These are phyloP conservation scores for Deuterostichococcus epilithicus DNA, from an alignment of 139 green algal genomes.

Conservation along the genomic window DNA sequence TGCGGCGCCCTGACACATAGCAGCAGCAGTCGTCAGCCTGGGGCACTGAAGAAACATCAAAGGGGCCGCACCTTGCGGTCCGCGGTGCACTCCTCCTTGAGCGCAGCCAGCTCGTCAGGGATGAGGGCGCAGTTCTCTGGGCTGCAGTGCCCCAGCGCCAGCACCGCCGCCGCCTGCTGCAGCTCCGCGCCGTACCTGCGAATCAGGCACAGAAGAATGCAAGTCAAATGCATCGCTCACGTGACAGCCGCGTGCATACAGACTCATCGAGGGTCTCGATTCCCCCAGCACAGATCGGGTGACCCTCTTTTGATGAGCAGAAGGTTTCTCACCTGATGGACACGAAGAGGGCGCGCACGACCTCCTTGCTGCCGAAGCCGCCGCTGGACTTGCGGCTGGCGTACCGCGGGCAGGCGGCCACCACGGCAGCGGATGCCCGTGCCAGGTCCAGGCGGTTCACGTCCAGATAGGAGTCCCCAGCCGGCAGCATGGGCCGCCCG, in stretches of 20 bases:
- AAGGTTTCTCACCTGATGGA: constrained; percentile 9
- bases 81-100: constrained; percentile 51
- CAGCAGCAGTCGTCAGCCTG: too few relatives aligned
- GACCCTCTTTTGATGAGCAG: too few relatives aligned
- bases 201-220: neutral
- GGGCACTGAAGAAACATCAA: too few relatives aligned
- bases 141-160: constrained; percentile 66
- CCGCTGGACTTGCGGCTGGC: constrained; percentile 2
- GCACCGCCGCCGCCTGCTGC: constrained; percentile 32
- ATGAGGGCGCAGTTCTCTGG: constrained; percentile 45
- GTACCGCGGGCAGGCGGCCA: constrained; percentile 32
- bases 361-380: constrained; percentile 26
- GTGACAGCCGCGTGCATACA: constrained; percentile 13
- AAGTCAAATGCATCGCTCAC: neutral
- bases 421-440: constrained; percentile 47
- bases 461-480: neutral
- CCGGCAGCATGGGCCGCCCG: constrained; percentile 8
- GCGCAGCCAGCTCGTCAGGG: constrained; percentile 41
- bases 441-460: constrained; percentile 32
- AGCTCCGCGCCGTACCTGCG: constrained; percentile 17
- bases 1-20: too few relatives aligned
- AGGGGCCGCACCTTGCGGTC: constrained; percentile 1
- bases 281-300: too few relatives aligned
- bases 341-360: constrained; percentile 30
- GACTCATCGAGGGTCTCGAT: too few relatives aligned